Percentiles rank a stretch among this genome's conserved stretches.
These are phyloP conservation scores for Tephrocybe sp. DNA, from an alignment of 768 basidiomycete species.

Conservation along the genomic window DNA sequence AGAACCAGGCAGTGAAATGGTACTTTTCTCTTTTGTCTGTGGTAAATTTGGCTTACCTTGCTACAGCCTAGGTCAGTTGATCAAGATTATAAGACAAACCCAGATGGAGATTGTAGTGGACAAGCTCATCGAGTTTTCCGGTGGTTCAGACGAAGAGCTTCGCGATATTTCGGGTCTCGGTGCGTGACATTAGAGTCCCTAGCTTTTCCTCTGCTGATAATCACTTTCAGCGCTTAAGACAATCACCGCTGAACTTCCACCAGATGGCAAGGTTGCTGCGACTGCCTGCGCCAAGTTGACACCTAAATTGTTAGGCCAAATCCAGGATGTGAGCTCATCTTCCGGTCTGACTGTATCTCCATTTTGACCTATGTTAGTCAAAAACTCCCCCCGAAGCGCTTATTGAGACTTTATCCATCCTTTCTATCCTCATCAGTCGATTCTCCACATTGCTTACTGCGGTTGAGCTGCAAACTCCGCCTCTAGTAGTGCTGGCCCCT, in stretches of 20 bases:
- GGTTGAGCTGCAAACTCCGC: conserved; percentile 50
- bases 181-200: conserved; percentile 29
- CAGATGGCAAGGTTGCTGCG: conserved; percentile 73
- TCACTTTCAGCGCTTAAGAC: conserved; percentile 78
- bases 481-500: conserved; percentile 66
- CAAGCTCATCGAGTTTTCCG: conserved; percentile 82
- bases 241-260: conserved; percentile 86
- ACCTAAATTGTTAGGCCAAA: conserved; percentile 77
- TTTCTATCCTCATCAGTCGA: conserved; percentile 84
- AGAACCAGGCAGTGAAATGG: conserved; percentile 98
- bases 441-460: conserved; percentile 70
- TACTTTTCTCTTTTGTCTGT: conserved; percentile 26
- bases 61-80: conserved; percentile 79
- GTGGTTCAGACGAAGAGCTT: conserved; percentile 86
- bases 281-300: conserved; percentile 83
- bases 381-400: conserved; percentile 77
- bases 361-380: conserved; percentile 33
- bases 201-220: not conserved
- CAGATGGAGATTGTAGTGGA: conserved; percentile 89
- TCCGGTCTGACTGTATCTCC: not conserved
- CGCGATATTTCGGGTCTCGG: conserved; percentile 94
- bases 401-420: conserved; percentile 78
- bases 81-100: conserved; percentile 80
- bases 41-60: conserved; percentile 4
- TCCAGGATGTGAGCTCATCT: conserved; percentile 58